phyloP scores from a whole-genome alignment of 352 stramenopile species.

The Pilasporangium apinafurcum region DNA sequence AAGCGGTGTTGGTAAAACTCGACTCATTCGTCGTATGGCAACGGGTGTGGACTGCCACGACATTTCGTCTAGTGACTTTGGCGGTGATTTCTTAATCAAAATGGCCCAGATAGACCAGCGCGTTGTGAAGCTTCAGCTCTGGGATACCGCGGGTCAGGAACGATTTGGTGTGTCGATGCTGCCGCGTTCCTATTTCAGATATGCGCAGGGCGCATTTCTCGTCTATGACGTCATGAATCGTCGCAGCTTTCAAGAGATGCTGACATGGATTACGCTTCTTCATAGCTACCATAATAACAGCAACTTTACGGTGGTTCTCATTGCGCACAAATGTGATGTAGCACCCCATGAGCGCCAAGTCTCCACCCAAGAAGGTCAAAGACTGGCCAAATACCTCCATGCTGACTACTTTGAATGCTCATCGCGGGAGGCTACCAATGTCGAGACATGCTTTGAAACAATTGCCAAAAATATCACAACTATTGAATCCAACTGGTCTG shows the following conservation, averaged over 20 bases:
- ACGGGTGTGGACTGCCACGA: not conserved
- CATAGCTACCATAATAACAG: constrained; percentile 6
- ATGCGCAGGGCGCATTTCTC: constrained; percentile 29
- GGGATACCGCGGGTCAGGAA: constrained; percentile 45
- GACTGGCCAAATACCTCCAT: constrained; percentile 9
- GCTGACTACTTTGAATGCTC: constrained; percentile 22
- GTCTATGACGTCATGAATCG: constrained; percentile 35
- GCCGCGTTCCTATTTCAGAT: constrained; percentile 32
- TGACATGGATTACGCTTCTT: constrained; percentile 25
- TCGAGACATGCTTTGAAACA: constrained; percentile 1
- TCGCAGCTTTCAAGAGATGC: constrained; percentile 20
- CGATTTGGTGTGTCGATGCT: constrained; percentile 25
- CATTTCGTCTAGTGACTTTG: not conserved
- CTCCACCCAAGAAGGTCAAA: constrained; percentile 10
- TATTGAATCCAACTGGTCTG: not conserved
- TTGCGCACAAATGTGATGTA: constrained; percentile 20
- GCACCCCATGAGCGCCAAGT: constrained; percentile 4
- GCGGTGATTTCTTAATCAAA: constrained; percentile 24
- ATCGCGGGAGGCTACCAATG: too few species aligned
- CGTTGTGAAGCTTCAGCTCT: constrained; percentile 44
- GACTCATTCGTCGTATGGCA: constrained; percentile 20
- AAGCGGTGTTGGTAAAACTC: constrained; percentile 34
- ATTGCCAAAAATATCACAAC: not conserved
- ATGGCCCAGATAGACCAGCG: constrained; percentile 17
- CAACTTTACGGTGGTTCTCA: constrained; percentile 22